Percentiles rank a stretch among this genome's conserved stretches.
Evolutionary conservation across 2,329 filamentous ascomycete genomes (phyloP).

Genomic region (Cryphonectria japonica): DNA sequence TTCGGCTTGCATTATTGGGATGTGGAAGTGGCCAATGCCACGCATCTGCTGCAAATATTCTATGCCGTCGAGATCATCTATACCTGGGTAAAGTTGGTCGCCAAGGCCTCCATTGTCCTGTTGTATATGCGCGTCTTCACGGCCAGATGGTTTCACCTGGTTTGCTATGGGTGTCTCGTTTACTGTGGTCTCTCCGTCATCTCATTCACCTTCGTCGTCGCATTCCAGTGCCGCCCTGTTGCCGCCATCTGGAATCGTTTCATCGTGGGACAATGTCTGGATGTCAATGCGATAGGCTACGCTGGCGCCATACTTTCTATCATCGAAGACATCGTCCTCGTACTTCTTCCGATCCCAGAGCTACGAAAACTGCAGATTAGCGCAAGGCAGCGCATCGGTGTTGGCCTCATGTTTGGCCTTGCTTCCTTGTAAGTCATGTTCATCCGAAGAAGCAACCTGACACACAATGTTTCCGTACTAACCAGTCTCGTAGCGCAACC

Average conservation of each 20-base stretch:
- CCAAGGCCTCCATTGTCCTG: background rate
- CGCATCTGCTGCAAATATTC: background rate
- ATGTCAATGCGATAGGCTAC: conserved; percentile 1
- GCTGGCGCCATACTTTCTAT: background rate
- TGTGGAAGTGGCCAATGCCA: background rate
- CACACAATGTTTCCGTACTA: background rate
- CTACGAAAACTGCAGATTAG: background rate
- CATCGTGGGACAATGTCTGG: background rate
- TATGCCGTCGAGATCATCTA: conserved; percentile 4
- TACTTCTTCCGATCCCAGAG: background rate
- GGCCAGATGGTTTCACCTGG: background rate
- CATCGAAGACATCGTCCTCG: background rate
- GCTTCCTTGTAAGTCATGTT: background rate
- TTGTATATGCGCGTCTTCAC: conserved; percentile 8
- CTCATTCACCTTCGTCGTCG: background rate
- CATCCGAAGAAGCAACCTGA: background rate
- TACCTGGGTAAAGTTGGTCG: background rate
- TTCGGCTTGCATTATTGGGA: conserved; percentile 3
- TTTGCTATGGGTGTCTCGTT: background rate
- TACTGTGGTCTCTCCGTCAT: background rate
- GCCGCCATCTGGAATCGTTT: background rate
- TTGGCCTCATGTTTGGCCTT: conserved; percentile 8
- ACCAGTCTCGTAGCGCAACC: background rate
- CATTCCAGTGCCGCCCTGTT: conserved; percentile 1
- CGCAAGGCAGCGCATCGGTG: background rate